These are phyloP conservation scores for Rostrohypoxylon terebratum DNA, from an alignment of 495 filamentous ascomycete genomes.

Conservation along the genomic window DNA sequence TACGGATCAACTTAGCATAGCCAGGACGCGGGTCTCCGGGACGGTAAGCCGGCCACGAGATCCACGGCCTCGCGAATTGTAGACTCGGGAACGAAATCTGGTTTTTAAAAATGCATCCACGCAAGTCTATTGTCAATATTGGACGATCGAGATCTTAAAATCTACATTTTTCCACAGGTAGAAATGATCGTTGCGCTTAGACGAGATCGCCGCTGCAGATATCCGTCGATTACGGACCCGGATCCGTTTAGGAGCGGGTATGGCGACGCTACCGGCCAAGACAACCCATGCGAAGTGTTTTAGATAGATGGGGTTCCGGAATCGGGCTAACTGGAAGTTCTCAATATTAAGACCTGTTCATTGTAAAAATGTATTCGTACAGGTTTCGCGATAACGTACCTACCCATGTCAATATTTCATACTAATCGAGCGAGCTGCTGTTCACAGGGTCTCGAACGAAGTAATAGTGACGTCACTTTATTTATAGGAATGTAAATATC, in stretches of 20 bases:
- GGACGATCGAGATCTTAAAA: not conserved
- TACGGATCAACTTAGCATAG: not conserved
- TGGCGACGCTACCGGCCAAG: not conserved
- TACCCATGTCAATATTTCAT: not conserved
- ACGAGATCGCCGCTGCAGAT: constrained; percentile 5
- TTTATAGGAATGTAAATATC: not conserved
- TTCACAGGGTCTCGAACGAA: not conserved
- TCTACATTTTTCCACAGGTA: not conserved
- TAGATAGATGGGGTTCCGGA: not conserved
- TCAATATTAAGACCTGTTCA: not conserved
- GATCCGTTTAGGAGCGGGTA: not conserved
- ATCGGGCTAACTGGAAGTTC: not conserved
- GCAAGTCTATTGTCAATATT: not conserved
- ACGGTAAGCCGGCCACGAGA: not conserved
- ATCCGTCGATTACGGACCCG: not conserved
- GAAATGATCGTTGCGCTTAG: not conserved
- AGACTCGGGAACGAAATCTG: not conserved
- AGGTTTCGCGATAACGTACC: not conserved
- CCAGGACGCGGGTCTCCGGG: not conserved
- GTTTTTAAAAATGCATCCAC: not conserved
- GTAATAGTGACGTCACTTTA: not conserved
- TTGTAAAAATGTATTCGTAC: not conserved
- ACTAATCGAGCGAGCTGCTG: not conserved
- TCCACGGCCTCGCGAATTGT: not conserved
- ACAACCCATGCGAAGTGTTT: not conserved